phyloP scores from a whole-genome alignment of 139 green algal genomes.

The Zygnema circumcarinatum region DNA sequence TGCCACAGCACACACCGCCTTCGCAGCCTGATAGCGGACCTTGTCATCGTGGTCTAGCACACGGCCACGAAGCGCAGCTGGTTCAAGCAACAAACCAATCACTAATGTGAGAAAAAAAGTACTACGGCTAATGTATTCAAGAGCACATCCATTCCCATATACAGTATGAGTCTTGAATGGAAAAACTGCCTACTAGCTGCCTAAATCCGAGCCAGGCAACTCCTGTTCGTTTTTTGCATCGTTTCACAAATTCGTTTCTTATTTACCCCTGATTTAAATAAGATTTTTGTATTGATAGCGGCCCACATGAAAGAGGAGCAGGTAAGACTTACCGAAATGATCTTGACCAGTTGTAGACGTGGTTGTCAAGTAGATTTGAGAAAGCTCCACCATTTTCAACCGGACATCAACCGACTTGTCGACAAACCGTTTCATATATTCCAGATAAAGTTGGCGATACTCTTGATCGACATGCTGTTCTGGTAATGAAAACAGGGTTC shows the following conservation, averaged over 20 bases:
- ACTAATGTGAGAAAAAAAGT: background rate
- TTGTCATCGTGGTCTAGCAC: slow-evolving; percentile 77
- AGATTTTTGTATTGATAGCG: too few relatives aligned
- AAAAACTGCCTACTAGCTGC: too few relatives aligned
- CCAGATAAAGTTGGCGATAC: slow-evolving; percentile 58
- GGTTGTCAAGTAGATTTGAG: background rate
- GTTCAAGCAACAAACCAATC: background rate
- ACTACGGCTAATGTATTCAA: too few relatives aligned
- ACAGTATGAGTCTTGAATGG: too few relatives aligned
- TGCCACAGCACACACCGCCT: slow-evolving; percentile 52
- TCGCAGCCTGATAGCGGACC: slow-evolving; percentile 69
- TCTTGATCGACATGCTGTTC: slow-evolving; percentile 51
- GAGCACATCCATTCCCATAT: too few relatives aligned
- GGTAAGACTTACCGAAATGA: slow-evolving; percentile 9
- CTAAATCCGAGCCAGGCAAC: too few relatives aligned
- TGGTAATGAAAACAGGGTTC: slow-evolving; percentile 65
- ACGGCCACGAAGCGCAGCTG: slow-evolving; percentile 54
- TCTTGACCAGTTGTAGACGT: background rate
- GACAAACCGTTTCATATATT: slow-evolving; percentile 45
- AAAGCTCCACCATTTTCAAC: slow-evolving; percentile 47
- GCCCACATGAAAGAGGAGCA: too few relatives aligned
- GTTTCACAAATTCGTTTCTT: too few relatives aligned
- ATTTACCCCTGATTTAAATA: too few relatives aligned
- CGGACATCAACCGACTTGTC: slow-evolving; percentile 48
- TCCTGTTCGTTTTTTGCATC: too few relatives aligned